Conservation (phyloP, 345 rosid genomes). For the Ceriops decandra region DNA sequence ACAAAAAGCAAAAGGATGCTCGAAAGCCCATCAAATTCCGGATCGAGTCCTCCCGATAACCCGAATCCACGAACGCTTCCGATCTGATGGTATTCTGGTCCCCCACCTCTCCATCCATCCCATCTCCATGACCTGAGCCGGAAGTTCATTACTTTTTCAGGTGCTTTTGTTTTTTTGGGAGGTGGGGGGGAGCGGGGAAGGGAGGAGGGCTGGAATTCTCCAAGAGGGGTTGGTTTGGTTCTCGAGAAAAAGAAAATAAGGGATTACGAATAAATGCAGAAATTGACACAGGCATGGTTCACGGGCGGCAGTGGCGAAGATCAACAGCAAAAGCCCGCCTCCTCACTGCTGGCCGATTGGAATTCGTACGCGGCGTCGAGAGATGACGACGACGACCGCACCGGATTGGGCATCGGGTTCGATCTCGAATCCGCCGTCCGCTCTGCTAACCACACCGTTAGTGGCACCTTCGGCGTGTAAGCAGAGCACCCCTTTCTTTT, state of each 20-base stretch:
- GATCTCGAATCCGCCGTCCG: slow-evolving; percentile 34
- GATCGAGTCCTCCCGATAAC: too few relatives aligned
- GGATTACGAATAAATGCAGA: slow-evolving; percentile 5
- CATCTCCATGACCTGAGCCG: too few relatives aligned
- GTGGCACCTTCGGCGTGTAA: slow-evolving; percentile 35
- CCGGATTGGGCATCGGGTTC: slow-evolving; percentile 12
- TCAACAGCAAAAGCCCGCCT: slow-evolving; percentile 12
- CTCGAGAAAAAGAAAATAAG: not conserved
- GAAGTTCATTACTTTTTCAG: too few relatives aligned
- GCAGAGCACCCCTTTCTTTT: not conserved
- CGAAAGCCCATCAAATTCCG: too few relatives aligned
- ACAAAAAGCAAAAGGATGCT: too few relatives aligned
- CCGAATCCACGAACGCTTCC: too few relatives aligned
- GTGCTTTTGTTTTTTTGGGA: too few relatives aligned
- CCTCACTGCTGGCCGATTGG: slow-evolving; percentile 31
- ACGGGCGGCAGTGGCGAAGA: slow-evolving; percentile 15
- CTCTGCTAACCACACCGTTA: slow-evolving; percentile 25
- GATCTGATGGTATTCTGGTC: too few relatives aligned
- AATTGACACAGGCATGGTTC: slow-evolving; percentile 23
- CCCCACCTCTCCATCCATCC: too few relatives aligned
- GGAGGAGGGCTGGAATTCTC: not conserved
- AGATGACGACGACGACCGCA: not conserved
- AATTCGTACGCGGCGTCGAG: slow-evolving; percentile 26
- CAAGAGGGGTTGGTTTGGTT: not conserved
- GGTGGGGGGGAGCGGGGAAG: too few relatives aligned